phyloP scores from a whole-genome alignment of 2,329 filamentous ascomycete species.

The Chaetomiaceae sp. region DNA sequence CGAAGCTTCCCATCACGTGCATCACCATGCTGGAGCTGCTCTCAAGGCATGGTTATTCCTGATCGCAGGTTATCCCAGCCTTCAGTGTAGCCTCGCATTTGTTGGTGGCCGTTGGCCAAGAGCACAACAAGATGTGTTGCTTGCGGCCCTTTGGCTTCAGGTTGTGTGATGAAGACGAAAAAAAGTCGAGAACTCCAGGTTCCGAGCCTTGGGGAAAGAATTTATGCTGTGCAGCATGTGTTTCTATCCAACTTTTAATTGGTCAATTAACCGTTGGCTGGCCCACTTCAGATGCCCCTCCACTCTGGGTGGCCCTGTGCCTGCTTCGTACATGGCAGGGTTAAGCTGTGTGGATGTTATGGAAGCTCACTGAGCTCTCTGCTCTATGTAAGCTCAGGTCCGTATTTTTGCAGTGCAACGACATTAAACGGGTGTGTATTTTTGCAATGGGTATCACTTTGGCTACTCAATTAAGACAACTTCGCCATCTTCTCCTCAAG shows the following conservation, averaged over 20 bases:
- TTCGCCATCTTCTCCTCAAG: slow-evolving; percentile 71
- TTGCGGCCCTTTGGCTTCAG: background rate
- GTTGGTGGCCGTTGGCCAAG: background rate
- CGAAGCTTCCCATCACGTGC: slow-evolving; percentile 14
- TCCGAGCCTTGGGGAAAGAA: slow-evolving; percentile 9
- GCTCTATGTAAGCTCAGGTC: no score
- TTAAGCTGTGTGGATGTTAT: no score
- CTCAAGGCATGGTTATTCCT: background rate
- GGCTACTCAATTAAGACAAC: slow-evolving; percentile 35
- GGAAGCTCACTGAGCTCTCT: no score
- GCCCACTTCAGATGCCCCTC: background rate
- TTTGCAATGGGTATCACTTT: slow-evolving; percentile 10
- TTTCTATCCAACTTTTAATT: background rate
- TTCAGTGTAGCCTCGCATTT: background rate
- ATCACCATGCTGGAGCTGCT: background rate
- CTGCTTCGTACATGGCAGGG: no score
- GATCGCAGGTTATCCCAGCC: background rate
- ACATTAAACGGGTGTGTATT: background rate
- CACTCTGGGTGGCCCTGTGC: background rate
- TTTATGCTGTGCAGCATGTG: slow-evolving; percentile 11
- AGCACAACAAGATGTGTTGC: background rate
- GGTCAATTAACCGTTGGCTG: background rate
- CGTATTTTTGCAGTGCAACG: background rate
- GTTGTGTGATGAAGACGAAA: slow-evolving; percentile 9
- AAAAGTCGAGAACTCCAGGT: no score